Conservation (phyloP, 2,329 filamentous ascomycete genomes). For the Dryadomyces quercus-mongolicae region DNA sequence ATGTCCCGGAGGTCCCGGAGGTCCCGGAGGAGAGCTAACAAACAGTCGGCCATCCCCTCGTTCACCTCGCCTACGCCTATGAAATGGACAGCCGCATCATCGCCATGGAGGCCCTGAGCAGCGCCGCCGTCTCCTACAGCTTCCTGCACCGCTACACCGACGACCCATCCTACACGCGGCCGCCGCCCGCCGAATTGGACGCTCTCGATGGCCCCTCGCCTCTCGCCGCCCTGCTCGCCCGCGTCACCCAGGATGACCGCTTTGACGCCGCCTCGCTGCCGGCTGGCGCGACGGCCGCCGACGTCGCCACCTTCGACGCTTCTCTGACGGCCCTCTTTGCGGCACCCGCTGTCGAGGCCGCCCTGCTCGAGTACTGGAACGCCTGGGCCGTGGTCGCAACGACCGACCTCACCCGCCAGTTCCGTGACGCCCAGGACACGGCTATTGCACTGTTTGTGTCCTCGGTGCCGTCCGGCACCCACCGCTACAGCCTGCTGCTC, state of each 20-base stretch:
- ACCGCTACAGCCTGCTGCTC: slow-evolving; percentile 71
- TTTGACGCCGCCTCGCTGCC: slow-evolving; percentile 31
- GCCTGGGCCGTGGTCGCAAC: slow-evolving; percentile 51
- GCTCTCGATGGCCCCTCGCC: slow-evolving; percentile 39
- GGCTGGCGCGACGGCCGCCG: slow-evolving; percentile 31
- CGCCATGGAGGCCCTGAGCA: slow-evolving; percentile 74
- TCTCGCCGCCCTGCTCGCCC: slow-evolving; percentile 58
- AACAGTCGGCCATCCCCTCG: slow-evolving; percentile 68
- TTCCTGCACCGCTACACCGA: slow-evolving; percentile 58
- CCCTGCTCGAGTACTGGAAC: slow-evolving; percentile 82
- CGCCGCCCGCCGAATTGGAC: slow-evolving; percentile 36
- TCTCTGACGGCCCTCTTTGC: slow-evolving; percentile 9
- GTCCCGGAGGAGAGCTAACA: neutral
- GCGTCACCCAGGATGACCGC: slow-evolving; percentile 53
- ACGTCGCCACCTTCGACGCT: slow-evolving; percentile 57
- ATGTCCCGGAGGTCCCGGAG: neutral
- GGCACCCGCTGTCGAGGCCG: slow-evolving; percentile 48
- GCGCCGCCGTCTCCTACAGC: slow-evolving; percentile 48
- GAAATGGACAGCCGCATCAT: slow-evolving; percentile 78
- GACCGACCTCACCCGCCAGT: slow-evolving; percentile 55
- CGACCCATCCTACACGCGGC: slow-evolving; percentile 55
- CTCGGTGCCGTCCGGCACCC: slow-evolving; percentile 42
- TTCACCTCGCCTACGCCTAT: slow-evolving; percentile 88
- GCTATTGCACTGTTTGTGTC: slow-evolving; percentile 51
- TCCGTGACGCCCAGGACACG: slow-evolving; percentile 56